Conservation (phyloP, 495 filamentous ascomycete genomes). For the Tuber umbilicatum region DNA sequence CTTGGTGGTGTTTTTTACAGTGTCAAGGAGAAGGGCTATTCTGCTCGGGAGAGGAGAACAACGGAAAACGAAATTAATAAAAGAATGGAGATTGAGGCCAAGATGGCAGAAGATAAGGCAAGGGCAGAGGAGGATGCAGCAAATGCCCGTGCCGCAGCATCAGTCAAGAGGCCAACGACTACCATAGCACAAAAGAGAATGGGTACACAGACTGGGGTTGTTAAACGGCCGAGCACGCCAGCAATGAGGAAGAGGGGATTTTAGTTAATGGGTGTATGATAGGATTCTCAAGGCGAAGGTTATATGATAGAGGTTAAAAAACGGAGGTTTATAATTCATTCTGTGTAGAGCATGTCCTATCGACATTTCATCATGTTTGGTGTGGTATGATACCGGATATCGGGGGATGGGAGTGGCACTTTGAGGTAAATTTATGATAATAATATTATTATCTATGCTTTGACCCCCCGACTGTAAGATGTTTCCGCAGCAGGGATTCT, state of each 20-base stretch:
- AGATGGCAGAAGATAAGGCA: conserved; percentile 84
- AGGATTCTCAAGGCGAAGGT: not conserved
- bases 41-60: conserved; percentile 75
- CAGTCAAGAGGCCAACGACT: conserved; percentile 26
- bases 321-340: not conserved
- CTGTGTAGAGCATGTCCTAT: not conserved
- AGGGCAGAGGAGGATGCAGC: conserved; percentile 57
- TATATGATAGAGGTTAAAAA: not conserved
- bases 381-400: not conserved
- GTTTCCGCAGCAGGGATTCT: not conserved
- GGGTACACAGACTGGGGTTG: conserved; percentile 32
- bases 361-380: not conserved
- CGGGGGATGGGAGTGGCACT: not conserved
- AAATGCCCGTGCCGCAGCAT: conserved; percentile 48
- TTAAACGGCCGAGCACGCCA: conserved; percentile 39
- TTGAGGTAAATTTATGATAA: not conserved
- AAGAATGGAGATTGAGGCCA: conserved; percentile 89
- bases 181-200: conserved; percentile 31
- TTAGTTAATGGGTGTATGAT: conserved; percentile 7
- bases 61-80: conserved; percentile 91
- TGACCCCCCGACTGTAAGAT: not conserved
- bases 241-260: conserved; percentile 37
- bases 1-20: conserved; percentile 98
- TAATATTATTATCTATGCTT: not conserved
- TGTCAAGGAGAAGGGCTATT: conserved; percentile 96